These are phyloP conservation scores for Penicillium sclerotigenum DNA, from an alignment of 2,329 filamentous ascomycete species.

Conservation along the genomic window DNA sequence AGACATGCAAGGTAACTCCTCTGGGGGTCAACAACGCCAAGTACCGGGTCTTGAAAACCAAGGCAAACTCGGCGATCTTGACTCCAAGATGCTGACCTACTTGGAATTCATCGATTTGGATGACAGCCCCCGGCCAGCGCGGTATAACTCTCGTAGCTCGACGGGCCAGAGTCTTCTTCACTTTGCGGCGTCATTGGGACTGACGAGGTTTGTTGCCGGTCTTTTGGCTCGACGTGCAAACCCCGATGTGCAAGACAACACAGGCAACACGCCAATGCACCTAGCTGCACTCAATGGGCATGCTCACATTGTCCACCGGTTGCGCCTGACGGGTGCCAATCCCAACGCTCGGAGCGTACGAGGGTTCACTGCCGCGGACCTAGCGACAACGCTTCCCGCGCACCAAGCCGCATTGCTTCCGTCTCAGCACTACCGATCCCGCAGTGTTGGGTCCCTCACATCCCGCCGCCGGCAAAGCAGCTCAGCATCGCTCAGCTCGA, in stretches of 20 bases:
- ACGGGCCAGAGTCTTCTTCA: slow-evolving; percentile 81
- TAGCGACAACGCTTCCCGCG: slow-evolving; percentile 64
- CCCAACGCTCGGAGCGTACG: slow-evolving; percentile 66
- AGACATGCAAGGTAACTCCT: slow-evolving; percentile 37
- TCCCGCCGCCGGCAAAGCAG: slow-evolving; percentile 59
- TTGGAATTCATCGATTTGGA: slow-evolving; percentile 78
- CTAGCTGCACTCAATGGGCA: slow-evolving; percentile 75
- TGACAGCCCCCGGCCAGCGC: slow-evolving; percentile 65
- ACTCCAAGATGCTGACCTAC: slow-evolving; percentile 67
- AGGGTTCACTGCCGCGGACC: slow-evolving; percentile 67
- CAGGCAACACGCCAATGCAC: slow-evolving; percentile 78
- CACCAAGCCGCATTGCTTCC: slow-evolving; percentile 61
- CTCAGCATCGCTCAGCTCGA: slow-evolving; percentile 62
- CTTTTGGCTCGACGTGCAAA: slow-evolving; percentile 75
- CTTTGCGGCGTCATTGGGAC: slow-evolving; percentile 70
- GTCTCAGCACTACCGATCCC: slow-evolving; percentile 62
- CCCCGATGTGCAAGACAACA: slow-evolving; percentile 69
- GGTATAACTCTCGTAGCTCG: slow-evolving; percentile 61
- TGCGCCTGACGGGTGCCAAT: slow-evolving; percentile 71
- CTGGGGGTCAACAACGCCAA: slow-evolving; percentile 46
- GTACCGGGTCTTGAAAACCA: slow-evolving; percentile 44
- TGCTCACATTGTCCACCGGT: slow-evolving; percentile 69
- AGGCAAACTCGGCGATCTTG: slow-evolving; percentile 53
- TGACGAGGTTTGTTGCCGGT: slow-evolving; percentile 71
- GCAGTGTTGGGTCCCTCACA: slow-evolving; percentile 58